Evolutionary conservation across 345 rosid genomes (phyloP), one percentile per base, ranked within the genome.

Genomic region (Populus alba): DNA sequence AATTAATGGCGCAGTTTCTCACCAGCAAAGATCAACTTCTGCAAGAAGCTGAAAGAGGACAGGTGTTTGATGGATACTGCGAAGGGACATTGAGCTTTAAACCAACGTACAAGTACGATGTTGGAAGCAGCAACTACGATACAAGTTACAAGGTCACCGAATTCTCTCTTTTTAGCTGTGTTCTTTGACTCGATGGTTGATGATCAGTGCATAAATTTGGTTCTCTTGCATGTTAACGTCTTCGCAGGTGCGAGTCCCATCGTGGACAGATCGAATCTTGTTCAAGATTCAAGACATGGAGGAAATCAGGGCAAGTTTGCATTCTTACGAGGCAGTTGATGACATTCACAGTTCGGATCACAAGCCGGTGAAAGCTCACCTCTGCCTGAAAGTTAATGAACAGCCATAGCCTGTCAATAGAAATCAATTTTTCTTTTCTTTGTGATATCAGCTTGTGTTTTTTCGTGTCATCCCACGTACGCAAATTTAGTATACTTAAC

Each of bases 41-140:
- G 39, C 93, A 81, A 79, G 94, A 92, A 78, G 97, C 97, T 7
- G 89, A 80, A 73, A 87, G 89, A 75, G 93, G 93, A 41, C 84
- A 84, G 78, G 86, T 92, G 62, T 89, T 91, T 77, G 31, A 80
- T 5, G 97, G 97, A 39, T 92, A 84, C 63, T 77, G 77, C 66
- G 95, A 92, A 72, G 95, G 95, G 23, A 82, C 86, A 13, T 74
- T 89, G 68, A 79, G 81, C 37, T 90, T 91, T 77, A 91, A 92
- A 78, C 97, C 97, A 12, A 89, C 94, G 0, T 92, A 87, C 45
- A 90, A 91, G 69, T 88, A 91, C 70, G 76, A 91, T 27, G 72
- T 83, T 6, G 93, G 95, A 80, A 89, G 92, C 39, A 89, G 82
- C 81, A 83, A 82, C 79, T 90, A 91, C 25, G 90, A 91, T 65